These are phyloP conservation scores for Boletus patriciae DNA, from an alignment of 768 basidiomycete genomes.

Conservation along the genomic window DNA sequence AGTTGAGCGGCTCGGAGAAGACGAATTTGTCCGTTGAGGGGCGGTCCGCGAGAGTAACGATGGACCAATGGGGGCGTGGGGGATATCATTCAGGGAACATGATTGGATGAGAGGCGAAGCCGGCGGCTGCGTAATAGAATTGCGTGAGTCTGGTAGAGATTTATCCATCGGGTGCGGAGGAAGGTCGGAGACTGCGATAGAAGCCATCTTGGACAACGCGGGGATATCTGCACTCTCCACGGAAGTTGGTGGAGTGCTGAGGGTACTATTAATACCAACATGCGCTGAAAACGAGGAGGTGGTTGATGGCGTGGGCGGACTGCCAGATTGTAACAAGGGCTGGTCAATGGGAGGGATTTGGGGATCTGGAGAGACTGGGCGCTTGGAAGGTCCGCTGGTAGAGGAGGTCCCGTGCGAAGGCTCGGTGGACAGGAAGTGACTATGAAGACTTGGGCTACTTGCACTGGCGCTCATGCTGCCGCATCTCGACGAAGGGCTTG, in stretches of 20 bases:
- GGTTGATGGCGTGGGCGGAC: constrained; percentile 29
- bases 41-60: constrained; percentile 70
- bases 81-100: constrained; percentile 15
- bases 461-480: constrained; percentile 34
- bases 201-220: constrained; percentile 37
- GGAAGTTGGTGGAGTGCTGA: constrained; percentile 61
- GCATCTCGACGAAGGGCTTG: constrained; percentile 47
- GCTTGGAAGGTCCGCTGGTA: constrained; percentile 28
- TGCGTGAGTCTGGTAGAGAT: not conserved
- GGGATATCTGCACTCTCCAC: constrained; percentile 37
- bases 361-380: constrained; percentile 3
- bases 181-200: constrained; percentile 21
- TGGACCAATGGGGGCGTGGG: constrained; percentile 37
- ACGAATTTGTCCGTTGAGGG: constrained; percentile 32
- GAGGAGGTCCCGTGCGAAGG: constrained; percentile 8
- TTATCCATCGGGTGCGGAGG: not conserved
- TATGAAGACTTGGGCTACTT: constrained; percentile 21
- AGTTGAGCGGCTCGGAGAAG: constrained; percentile 21
- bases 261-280: constrained; percentile 30
- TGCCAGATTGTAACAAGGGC: constrained; percentile 35
- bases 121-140: constrained; percentile 2
- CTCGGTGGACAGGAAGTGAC: constrained; percentile 13
- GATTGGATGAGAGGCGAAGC: constrained; percentile 30
- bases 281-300: constrained; percentile 51
- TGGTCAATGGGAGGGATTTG: constrained; percentile 5